phyloP scores from a whole-genome alignment of 306 rosid species.

The Medicago truncatula region MtrunA17r5.0-ANR NC_053045.1:25309501-25310000 shows the following conservation, averaged over 20 bases:
- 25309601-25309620: no score
- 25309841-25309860: background rate
- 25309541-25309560: no score
- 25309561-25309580: no score
- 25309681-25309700: background rate
- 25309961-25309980: constrained; percentile 87
- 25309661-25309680: background rate
- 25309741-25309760: background rate
- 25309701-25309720: background rate
- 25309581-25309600: no score
- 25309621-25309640: background rate
- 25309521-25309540: no score
- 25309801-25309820: background rate
- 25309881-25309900: constrained; percentile 17
- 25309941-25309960: constrained; percentile 73
- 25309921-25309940: constrained; percentile 33
- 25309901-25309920: constrained; percentile 15
- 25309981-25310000: constrained; percentile 80
- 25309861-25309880: background rate
- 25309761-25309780: background rate
- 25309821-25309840: constrained; percentile 1
- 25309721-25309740: background rate
- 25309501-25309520: no score
- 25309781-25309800: background rate
- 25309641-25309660: background rate